Evolutionary conservation across 208 protist genomes (phyloP).

Genomic region (Trypanosoma cruzi): DNA sequence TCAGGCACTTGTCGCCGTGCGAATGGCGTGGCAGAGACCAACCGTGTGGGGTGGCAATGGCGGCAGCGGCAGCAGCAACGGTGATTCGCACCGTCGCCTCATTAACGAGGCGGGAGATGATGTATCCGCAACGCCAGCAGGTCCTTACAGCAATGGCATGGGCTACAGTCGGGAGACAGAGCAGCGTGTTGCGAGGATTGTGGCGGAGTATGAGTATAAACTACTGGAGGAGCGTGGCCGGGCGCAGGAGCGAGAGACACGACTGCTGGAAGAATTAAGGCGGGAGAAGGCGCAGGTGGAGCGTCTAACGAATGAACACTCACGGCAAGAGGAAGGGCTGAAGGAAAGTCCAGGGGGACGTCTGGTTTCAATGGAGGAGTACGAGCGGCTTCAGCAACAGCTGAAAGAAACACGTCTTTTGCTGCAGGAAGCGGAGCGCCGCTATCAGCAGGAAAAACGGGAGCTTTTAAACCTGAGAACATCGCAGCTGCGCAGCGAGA

Average conservation of each 20-base stretch:
- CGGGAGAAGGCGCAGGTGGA: neutral
- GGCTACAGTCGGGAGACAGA: constrained; percentile 16
- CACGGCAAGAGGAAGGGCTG: neutral
- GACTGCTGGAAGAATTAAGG: constrained; percentile 21
- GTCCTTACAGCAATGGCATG: neutral
- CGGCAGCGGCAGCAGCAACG: neutral
- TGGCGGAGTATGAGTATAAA: constrained; percentile 35
- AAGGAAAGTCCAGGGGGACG: neutral
- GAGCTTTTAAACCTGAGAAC: constrained; percentile 36
- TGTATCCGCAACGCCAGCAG: neutral
- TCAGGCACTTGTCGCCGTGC: neutral
- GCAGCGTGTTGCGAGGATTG: constrained; percentile 22
- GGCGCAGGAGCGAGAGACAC: constrained; percentile 29
- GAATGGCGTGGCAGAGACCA: neutral
- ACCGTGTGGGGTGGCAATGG: neutral
- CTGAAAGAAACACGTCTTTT: constrained; percentile 32
- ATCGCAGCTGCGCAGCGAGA: constrained; percentile 27
- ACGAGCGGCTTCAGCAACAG: constrained; percentile 27
- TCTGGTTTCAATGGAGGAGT: constrained; percentile 12
- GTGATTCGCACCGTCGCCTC: neutral
- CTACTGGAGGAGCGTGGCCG: constrained; percentile 28
- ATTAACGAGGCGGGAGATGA: neutral
- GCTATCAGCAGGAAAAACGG: constrained; percentile 38
- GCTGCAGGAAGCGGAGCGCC: constrained; percentile 31
- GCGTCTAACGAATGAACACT: neutral